Conservation (phyloP, 305 asterid species). For the Rubia peregrina region DNA sequence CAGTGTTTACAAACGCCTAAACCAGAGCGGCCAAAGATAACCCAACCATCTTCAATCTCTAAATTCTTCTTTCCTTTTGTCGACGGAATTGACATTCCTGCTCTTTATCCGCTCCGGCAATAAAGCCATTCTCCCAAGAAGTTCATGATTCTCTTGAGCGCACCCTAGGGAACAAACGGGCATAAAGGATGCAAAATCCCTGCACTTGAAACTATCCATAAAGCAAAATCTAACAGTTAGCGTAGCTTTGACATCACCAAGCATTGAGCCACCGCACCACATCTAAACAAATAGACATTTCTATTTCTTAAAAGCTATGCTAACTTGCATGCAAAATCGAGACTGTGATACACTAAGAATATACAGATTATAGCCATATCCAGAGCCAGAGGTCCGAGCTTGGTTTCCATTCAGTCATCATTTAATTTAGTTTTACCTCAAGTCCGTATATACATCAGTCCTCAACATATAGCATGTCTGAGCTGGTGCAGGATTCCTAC, state of each 20-base stretch:
- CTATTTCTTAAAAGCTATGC: slow-evolving; percentile 11
- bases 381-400: slow-evolving; percentile 2
- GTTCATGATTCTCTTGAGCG: not conserved
- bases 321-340: slow-evolving; percentile 19
- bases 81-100: not conserved
- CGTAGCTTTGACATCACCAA: not conserved
- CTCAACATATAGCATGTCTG: slow-evolving; percentile 7
- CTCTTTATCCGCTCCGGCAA: not conserved
- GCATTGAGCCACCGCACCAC: not conserved
- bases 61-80: not conserved
- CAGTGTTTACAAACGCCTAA: too few relatives aligned
- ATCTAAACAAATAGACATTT: not conserved
- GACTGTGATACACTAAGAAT: slow-evolving; percentile 1
- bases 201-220: slow-evolving; percentile 9
- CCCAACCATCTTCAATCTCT: not conserved
- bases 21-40: not conserved
- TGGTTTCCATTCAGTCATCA: slow-evolving; percentile 7
- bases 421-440: not conserved
- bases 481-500: slow-evolving; percentile 2
- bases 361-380: slow-evolving; percentile 10
- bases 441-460: not conserved
- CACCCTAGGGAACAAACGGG: slow-evolving; percentile 2
- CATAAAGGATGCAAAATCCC: not conserved
- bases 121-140: slow-evolving; percentile 1
- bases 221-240: slow-evolving; percentile 10